These are phyloP conservation scores for Zychaea mexicana DNA, from an alignment of 371 early-diverging fungal species.

Conservation along the genomic window DNA sequence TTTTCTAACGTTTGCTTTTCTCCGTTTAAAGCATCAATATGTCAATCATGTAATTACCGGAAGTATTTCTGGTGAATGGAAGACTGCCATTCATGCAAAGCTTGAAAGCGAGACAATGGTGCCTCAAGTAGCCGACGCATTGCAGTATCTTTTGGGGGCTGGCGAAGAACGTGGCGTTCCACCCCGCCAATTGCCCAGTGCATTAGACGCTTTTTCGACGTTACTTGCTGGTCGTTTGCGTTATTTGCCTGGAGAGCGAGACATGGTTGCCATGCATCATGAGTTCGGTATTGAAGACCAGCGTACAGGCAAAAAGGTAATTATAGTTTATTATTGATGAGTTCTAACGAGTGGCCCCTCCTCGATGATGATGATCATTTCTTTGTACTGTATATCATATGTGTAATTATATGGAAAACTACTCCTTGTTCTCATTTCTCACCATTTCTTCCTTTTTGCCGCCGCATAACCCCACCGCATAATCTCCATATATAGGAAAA, in stretches of 20 bases:
- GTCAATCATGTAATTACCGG: constrained; percentile 1
- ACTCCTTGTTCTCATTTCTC: too few species aligned
- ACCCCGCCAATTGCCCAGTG: constrained; percentile 9
- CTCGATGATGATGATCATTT: too few species aligned
- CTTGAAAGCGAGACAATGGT: constrained; percentile 47
- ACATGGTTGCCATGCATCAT: constrained; percentile 90
- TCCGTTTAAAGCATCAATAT: not conserved
- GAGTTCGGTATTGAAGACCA: constrained; percentile 72
- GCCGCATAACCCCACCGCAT: too few species aligned
- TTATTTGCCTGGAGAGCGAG: constrained; percentile 76
- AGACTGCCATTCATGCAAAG: constrained; percentile 30
- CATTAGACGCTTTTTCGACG: constrained; percentile 79
- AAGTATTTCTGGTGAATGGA: not conserved
- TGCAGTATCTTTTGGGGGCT: constrained; percentile 24
- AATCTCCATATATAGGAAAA: constrained; percentile 48
- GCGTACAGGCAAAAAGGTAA: constrained; percentile 44
- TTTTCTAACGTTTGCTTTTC: too few species aligned
- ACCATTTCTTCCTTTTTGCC: too few species aligned
- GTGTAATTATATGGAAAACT: too few species aligned
- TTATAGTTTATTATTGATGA: not conserved
- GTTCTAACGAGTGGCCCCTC: too few species aligned
- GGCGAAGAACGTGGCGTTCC: constrained; percentile 5
- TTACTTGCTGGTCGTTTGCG: constrained; percentile 70
- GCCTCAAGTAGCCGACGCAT: constrained; percentile 44
- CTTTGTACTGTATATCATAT: too few species aligned